Evolutionary conservation across 208 protist genomes (phyloP), one percentile per base, ranked within the genome.

Genomic region (Trypanosoma mega): DNA sequence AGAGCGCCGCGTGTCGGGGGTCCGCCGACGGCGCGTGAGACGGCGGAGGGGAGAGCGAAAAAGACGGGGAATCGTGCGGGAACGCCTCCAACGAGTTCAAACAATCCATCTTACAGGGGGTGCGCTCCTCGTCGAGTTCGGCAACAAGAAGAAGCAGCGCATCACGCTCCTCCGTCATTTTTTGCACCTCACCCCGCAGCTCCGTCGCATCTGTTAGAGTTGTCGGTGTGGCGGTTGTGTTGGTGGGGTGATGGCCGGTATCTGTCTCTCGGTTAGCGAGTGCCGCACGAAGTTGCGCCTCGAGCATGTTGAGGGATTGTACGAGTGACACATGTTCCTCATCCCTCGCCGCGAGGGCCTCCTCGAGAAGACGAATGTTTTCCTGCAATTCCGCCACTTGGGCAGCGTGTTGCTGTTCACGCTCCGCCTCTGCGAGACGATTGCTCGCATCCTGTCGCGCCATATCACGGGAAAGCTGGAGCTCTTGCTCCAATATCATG

Each of bases 261-360:
- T 30, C 54, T 36, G 21, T 49, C 24, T 30, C 43, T 50, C 7
- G 60, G 41, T 34, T 39, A 5, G 24, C 21, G 41, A 52, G 18
- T 27, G 48, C 47, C 39, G 30, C 20, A 26, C 62, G 43, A 12
- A 92, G 69, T 65, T 92, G 85, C 34, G 64, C 58, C 46, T 86
- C 81, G 63, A 92, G 74, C 72, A 81, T 78, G 53, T 83, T 87
- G 18, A 92, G 57, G 16, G 80, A 80, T 29, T 82, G 56, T 30
- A 74, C 76, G 8, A 92, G 60, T 34, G 80, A 59, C 58, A 74
- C 63, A 20, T 80, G 85, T 51, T 92, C 80, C 51, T 92, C 85
- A 31, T 92, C 78, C 53, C 87, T 84, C 3, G 67, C 63, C 23
- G 12, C 31, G 12, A 92, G 74, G 12, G 85, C 79, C 34, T 85